Conservation (phyloP, 2,329 filamentous ascomycete genomes). For the Microdochium paspali region DNA sequence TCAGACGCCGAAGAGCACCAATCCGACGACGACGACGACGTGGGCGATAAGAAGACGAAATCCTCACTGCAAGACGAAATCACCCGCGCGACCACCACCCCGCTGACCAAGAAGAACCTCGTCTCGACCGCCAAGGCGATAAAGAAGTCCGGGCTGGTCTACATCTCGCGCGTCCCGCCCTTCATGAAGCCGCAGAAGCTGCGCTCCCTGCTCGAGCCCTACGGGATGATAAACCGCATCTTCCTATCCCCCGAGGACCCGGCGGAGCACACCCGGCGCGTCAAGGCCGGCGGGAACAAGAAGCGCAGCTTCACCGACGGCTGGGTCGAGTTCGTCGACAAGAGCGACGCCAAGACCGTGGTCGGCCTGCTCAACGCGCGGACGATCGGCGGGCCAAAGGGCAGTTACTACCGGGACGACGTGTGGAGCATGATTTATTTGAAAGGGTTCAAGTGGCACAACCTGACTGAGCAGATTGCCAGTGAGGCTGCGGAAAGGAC, state of each 20-base stretch:
- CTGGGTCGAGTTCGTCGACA: slow-evolving; percentile 75
- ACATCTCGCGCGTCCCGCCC: slow-evolving; percentile 74
- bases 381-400: slow-evolving; percentile 76
- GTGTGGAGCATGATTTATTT: slow-evolving; percentile 79
- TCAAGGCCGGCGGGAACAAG: slow-evolving; percentile 71
- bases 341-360: slow-evolving; percentile 67
- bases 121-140: slow-evolving; percentile 54
- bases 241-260: slow-evolving; percentile 73
- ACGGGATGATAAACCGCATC: slow-evolving; percentile 61
- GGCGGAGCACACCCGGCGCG: slow-evolving; percentile 52
- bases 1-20: slow-evolving; percentile 20
- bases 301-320: slow-evolving; percentile 75
- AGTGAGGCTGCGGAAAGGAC: slow-evolving; percentile 73
- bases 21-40: slow-evolving; percentile 12
- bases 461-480: slow-evolving; percentile 67
- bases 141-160: slow-evolving; percentile 70
- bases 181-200: slow-evolving; percentile 82
- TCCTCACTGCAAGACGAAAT: slow-evolving; percentile 38
- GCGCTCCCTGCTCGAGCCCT: slow-evolving; percentile 63
- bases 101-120: slow-evolving; percentile 57
- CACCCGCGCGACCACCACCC: slow-evolving; percentile 30
- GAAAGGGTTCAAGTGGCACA: slow-evolving; percentile 74
- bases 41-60: slow-evolving; percentile 13
- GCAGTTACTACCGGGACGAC: slow-evolving; percentile 75
- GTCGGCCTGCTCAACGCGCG: slow-evolving; percentile 69